Evolutionary conservation across 1,284 basidiomycete species (phyloP), one percentile per base, ranked within the genome.

Genomic region (Paramarasmius palmivorus): DNA sequence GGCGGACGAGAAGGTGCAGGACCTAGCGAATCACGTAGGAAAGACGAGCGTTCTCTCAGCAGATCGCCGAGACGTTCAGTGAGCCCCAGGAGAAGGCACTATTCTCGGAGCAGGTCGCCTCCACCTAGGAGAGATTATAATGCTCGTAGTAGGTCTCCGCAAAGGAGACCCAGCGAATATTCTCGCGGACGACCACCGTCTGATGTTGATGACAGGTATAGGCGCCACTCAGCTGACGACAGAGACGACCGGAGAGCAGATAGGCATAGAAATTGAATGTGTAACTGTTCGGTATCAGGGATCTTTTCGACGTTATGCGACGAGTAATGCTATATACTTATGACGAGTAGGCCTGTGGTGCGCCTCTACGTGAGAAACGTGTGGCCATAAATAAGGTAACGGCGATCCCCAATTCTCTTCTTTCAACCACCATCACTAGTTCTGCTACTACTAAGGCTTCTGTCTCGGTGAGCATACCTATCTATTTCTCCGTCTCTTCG

Each of bases 81-180:
- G n/a, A n/a, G n/a, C 75, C 56, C 73, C 72, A 56, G 75, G 76
- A 55, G 74, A 76, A 57, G 80, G 81, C 59, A 79, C 73, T 60
- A 77, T 35, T 78, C 76, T 61, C 75, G 74, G n/a, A 46, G 44
- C 15, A 26, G 25, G 17, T 29, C 44, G 15, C 44, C 44, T 46
- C 44, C 44, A 1, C 6, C 29, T 32, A 46, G 25, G 15, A 26
- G 44, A 46, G 44, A 26, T 4, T 46, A 32, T 32, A 22, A 26
- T 29, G 14, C 44, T 8, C 44, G 44, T 14, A 29, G 25, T 15
- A 46, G 44, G 26, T 29, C 44, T 1, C 44, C 44, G 17, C 44
- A 22, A 46, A 46, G 44, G 25, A 4, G 40, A 20, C 19, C 10
- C 19, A 20, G 12, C 40, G 17, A 8, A 22, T 19, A 19, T 19